Base-by-base conservation (phyloP, 352 stramenopile species). In the Halophytophthora polymorphica region DNA sequence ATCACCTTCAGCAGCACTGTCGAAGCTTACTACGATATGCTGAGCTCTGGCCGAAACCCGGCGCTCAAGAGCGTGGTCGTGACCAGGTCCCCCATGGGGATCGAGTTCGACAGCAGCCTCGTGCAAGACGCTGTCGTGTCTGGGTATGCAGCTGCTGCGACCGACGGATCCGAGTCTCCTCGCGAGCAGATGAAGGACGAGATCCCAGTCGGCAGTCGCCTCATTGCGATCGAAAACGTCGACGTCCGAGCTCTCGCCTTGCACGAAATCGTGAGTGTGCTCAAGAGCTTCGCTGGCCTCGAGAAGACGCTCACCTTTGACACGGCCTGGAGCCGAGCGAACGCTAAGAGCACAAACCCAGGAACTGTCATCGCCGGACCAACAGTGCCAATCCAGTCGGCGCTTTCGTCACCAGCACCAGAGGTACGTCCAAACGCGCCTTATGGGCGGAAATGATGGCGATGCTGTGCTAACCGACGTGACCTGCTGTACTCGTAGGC, bases 1-100 rank as follows among this genome's bases (percentile, higher is more conserved):
- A 82, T 88, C 38, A 77, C 77, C 0, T 88, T 88, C 55, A 75
- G 71, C 38, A 78, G 69, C 10, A 80, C 71, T 0, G 19, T 42
- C 4, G 51, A 45, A 0, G 69, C 61, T 17, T 79, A 83, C 46
- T 45, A 68, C 2, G 22, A 41, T 2, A 74, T 83, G 66, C 23
- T 74, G 2, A 68, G 58, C 21, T 22, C 46, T 3, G 50, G 35
- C 18, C 40, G 25, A 19, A 59, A 52, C 6, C 46, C 53, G 18
- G 11, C 35, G 5, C 41, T 63, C 29, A 53, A 52, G 33, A 37
- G 46, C 17, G 50, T 77, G 14, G 34, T 49, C 6, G 55, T 70
- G 15, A 54, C 51, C 6, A 54, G 46, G 18, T 63, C 60, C 11
- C 64, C 53, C 1, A 48, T 75, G 12, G 67, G 64, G 2, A 59